These are phyloP conservation scores for Mycena crocata DNA, from an alignment of 768 basidiomycete species.

Conservation along the genomic window DNA sequence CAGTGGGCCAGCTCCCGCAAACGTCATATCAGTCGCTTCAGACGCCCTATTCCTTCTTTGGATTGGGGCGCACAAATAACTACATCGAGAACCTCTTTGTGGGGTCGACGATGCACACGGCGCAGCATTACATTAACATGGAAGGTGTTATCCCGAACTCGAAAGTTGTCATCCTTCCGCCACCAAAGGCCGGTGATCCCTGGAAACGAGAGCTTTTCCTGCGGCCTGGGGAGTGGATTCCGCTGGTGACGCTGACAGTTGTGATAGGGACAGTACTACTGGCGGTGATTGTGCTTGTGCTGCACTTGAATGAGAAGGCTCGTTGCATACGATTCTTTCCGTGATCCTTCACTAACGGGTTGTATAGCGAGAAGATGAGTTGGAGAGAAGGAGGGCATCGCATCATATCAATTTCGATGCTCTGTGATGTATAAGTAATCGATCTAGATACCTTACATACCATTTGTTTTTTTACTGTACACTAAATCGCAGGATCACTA, in stretches of 20 bases:
- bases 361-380: constrained; percentile 88
- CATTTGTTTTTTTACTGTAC: constrained; percentile 3
- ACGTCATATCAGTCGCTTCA: constrained; percentile 91
- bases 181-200: constrained; percentile 60
- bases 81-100: constrained; percentile 99
- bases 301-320: constrained; percentile 95
- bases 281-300: constrained; percentile 83
- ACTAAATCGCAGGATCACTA: background rate
- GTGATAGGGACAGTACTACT: constrained; percentile 78
- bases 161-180: constrained; percentile 93
- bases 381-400: constrained; percentile 87
- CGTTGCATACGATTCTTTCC: constrained; percentile 36
- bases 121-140: constrained; percentile 87
- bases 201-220: constrained; percentile 95
- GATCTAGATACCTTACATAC: constrained; percentile 5
- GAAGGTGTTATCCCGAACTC: constrained; percentile 99
- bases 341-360: constrained; percentile 19
- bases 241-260: constrained; percentile 94
- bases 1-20: constrained; percentile 93
- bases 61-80: constrained; percentile 97
- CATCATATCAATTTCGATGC: constrained; percentile 99
- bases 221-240: constrained; percentile 96
- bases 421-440: constrained; percentile 57
- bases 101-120: constrained; percentile 83
- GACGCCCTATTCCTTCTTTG: constrained; percentile 95